Percentiles rank a stretch among this genome's conserved stretches.
Conservation (phyloP, 1,139 yeast species). For the Lodderomyces theae region DNA sequence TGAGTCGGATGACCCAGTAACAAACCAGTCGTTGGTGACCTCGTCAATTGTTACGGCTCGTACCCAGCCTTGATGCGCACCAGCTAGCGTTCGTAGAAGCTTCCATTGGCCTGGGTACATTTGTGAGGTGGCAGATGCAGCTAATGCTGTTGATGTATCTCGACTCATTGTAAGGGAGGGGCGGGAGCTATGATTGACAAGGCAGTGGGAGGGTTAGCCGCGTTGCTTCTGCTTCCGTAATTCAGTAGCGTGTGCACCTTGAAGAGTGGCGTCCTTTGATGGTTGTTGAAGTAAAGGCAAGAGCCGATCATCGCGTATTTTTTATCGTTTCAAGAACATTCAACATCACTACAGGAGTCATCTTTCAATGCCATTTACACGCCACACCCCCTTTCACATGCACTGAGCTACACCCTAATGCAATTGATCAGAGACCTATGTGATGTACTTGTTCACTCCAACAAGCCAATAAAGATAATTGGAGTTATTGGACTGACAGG, state of each 20-base stretch:
- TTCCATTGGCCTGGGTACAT: conserved; percentile 46
- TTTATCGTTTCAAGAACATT: not conserved
- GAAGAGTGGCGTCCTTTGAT: too few species aligned
- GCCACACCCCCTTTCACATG: too few species aligned
- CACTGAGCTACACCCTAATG: not conserved
- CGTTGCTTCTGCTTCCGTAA: too few species aligned
- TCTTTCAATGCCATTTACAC: not conserved
- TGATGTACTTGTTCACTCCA: conserved; percentile 14
- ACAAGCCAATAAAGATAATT: conserved; percentile 19
- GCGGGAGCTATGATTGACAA: too few species aligned
- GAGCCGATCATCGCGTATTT: too few species aligned
- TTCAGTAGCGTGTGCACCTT: too few species aligned
- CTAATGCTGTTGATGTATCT: not conserved
- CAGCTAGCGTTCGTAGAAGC: conserved; percentile 65
- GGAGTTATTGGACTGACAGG: conserved; percentile 18
- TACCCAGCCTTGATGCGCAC: conserved; percentile 94
- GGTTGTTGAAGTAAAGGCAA: too few species aligned
- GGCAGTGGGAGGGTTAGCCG: too few species aligned
- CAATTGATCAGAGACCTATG: conserved; percentile 6
- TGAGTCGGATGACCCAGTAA: conserved; percentile 84
- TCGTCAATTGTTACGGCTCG: conserved; percentile 79
- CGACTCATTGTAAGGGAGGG: conserved; percentile 2
- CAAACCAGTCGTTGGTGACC: conserved; percentile 80
- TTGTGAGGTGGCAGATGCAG: not conserved
- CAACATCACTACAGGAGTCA: not conserved